phyloP scores from a whole-genome alignment of 129 eudicot species.

The Centella asiatica region DNA sequence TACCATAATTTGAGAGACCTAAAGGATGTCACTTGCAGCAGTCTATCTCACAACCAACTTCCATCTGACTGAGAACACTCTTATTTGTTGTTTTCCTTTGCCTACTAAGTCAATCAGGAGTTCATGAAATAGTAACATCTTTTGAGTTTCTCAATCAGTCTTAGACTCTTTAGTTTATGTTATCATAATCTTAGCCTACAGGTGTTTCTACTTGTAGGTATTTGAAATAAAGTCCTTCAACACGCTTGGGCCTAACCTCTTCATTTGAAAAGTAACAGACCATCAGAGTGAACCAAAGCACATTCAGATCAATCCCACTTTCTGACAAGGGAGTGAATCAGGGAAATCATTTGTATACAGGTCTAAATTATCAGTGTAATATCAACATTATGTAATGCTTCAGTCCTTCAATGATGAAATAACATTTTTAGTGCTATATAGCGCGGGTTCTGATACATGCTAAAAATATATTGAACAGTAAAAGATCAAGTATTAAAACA shows the following conservation, averaged over 20 bases:
- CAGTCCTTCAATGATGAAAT: too few species aligned
- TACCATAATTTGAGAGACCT: conserved; percentile 29
- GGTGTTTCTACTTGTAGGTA: background rate
- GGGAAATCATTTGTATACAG: too few species aligned
- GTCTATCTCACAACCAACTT: background rate
- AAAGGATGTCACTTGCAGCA: conserved; percentile 14
- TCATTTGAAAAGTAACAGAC: background rate
- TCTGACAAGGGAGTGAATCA: too few species aligned
- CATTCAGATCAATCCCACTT: too few species aligned
- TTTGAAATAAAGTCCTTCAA: conserved; percentile 1
- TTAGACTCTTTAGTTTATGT: conserved; percentile 18
- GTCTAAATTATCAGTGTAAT: too few species aligned
- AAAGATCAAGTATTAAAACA: too few species aligned
- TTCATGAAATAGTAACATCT: conserved; percentile 14
- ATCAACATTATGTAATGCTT: too few species aligned
- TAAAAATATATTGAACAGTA: too few species aligned
- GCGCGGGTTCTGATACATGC: too few species aligned
- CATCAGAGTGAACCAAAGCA: background rate
- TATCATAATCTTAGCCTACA: background rate
- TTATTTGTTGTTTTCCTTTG: background rate
- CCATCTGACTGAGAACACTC: background rate
- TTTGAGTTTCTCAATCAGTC: conserved; percentile 15
- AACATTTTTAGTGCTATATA: too few species aligned
- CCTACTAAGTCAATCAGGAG: conserved; percentile 13
- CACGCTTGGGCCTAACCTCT: conserved; percentile 1